Base-by-base conservation (phyloP, 148 eudicot genomes). In the Pouteria glomerata region DNA sequence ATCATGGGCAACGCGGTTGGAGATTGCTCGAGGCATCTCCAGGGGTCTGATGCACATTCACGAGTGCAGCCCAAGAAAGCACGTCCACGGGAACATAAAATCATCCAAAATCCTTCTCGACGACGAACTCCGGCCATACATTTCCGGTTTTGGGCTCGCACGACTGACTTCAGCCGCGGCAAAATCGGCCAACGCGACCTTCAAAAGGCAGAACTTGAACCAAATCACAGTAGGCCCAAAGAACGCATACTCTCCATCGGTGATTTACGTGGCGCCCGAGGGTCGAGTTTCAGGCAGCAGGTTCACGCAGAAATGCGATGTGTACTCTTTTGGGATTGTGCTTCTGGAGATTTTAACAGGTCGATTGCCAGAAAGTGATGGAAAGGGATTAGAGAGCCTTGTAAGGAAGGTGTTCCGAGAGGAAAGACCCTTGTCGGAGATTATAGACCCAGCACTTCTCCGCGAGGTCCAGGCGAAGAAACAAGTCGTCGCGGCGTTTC, bases 81-180 rank as follows among this genome's bases (percentile, higher is more conserved):
- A 88, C 33, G 73, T 85, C 55, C 98, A 94, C 16, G 93, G 96
- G 4, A 89, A 86, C 83, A 77, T 94, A 50, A 94, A 89, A 80
- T 86, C 97, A 26, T 91, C 98, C 12, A 91, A 94, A 82, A 77
- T 94, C 73, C 93, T 94, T 42, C 97, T 94, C 0, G 93, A 94
- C 33, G 91, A 91, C n/a, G 86, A 94, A 67, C 79, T 89, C 35
- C 80, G 78, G 31, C 91, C 98, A 15, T 84, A 80, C 70, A 77
- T 94, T 41, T 91, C 96, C 7, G 98, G 97, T 39, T 91, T 94
- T 55, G 98, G 98, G 51, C 86, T 94, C 48, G 69, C 77, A 41
- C 96, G 96, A 37, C 88, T 94, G 34, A 78, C 79, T 34, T 72
- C 83, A 2, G 74, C 83, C 64, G 30, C 80, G 50, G 73, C 78